Conservation (phyloP, 768 basidiomycete species). For the Russula earlei region DNA sequence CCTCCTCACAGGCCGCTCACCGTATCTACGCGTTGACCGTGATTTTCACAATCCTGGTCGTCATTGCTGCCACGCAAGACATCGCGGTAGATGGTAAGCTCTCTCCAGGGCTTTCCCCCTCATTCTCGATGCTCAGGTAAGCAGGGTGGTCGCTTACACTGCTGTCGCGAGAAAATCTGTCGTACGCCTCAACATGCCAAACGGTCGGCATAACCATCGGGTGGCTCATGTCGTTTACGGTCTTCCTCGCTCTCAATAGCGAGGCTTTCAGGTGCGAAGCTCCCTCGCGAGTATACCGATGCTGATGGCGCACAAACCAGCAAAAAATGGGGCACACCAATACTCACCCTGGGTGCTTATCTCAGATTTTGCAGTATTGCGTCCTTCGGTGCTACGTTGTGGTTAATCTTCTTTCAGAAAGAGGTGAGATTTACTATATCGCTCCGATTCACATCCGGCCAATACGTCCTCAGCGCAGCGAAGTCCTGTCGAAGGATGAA, state of each 20-base stretch:
- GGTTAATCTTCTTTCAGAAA: slow-evolving; percentile 79
- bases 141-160: slow-evolving; percentile 72
- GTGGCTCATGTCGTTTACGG: slow-evolving; percentile 92
- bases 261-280: slow-evolving; percentile 64
- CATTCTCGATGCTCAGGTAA: slow-evolving; percentile 24
- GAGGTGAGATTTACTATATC: slow-evolving; percentile 51
- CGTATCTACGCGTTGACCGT: slow-evolving; percentile 70
- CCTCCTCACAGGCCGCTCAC: slow-evolving; percentile 55
- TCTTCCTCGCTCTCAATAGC: slow-evolving; percentile 94
- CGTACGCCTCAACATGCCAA: slow-evolving; percentile 96
- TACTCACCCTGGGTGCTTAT: slow-evolving; percentile 65
- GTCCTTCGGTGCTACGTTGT: slow-evolving; percentile 78
- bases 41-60: slow-evolving; percentile 84
- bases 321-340: slow-evolving; percentile 68
- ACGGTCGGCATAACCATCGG: slow-evolving; percentile 95
- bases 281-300: background rate
- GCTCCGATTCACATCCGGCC: background rate
- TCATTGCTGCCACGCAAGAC: slow-evolving; percentile 98
- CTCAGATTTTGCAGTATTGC: slow-evolving; percentile 77
- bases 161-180: slow-evolving; percentile 86
- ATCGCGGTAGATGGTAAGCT: slow-evolving; percentile 91
- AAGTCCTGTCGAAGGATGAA: slow-evolving; percentile 62
- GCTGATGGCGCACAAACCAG: slow-evolving; percentile 28
- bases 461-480: slow-evolving; percentile 51
- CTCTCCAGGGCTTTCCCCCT: slow-evolving; percentile 25